phyloP scores from a whole-genome alignment of 2,329 filamentous ascomycete species.

The Colletotrichum gigasporum region DNA sequence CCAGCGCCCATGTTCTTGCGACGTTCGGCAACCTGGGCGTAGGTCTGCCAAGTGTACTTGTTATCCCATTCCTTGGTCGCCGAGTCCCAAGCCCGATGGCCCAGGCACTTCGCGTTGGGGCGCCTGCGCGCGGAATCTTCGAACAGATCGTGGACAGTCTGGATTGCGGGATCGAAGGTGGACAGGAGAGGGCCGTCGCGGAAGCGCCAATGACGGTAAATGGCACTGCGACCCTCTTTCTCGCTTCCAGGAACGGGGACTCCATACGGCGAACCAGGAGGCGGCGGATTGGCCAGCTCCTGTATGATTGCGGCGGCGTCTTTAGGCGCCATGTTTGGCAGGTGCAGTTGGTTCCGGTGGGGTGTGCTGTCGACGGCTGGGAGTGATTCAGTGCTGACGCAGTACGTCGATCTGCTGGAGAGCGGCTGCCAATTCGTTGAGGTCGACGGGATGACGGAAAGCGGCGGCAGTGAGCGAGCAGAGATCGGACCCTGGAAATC shows the following conservation, averaged over 20 bases:
- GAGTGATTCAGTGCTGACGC: constrained; percentile 10
- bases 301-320: constrained; percentile 52
- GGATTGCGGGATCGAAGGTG: constrained; percentile 75
- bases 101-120: constrained; percentile 78
- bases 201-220: constrained; percentile 88
- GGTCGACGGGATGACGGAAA: neutral
- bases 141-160: constrained; percentile 84
- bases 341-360: neutral
- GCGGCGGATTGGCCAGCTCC: constrained; percentile 69
- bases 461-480: neutral
- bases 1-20: constrained; percentile 88
- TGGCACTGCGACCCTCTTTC: constrained; percentile 73
- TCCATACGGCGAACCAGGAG: constrained; percentile 80
- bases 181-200: constrained; percentile 76
- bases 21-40: constrained; percentile 79
- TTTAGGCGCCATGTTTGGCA: constrained; percentile 42
- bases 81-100: constrained; percentile 82
- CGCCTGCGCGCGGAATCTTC: constrained; percentile 71
- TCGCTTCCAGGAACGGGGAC: constrained; percentile 80
- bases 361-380: neutral
- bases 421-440: constrained; percentile 9
- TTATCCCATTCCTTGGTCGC: constrained; percentile 76
- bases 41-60: constrained; percentile 85
- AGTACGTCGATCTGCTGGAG: constrained; percentile 3
- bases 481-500: neutral